A percentile compares a stretch with the other conserved stretches of the same genome.
Evolutionary conservation across 2,329 filamentous ascomycete genomes (phyloP).

Genomic region (Cladosporium oxysporum): DNA sequence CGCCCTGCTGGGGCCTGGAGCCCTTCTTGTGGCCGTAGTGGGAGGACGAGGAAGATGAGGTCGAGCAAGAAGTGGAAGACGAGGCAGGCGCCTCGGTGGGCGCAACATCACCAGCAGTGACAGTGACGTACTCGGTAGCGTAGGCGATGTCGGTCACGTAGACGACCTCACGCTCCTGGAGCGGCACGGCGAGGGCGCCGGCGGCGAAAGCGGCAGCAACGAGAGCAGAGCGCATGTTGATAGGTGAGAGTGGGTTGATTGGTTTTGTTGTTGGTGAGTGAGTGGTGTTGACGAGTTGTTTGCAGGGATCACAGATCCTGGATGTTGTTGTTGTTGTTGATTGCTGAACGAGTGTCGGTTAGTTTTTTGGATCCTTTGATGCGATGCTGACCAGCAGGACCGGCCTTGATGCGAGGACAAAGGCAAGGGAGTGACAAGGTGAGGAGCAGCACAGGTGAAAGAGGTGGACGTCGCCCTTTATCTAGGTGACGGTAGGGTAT

Average conservation of each 20-base stretch:
- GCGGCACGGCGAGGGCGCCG: slow-evolving; percentile 39
- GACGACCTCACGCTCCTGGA: slow-evolving; percentile 32
- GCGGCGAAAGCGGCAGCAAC: slow-evolving; percentile 40
- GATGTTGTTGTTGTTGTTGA: slow-evolving; percentile 12
- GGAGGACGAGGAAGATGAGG: slow-evolving; percentile 6
- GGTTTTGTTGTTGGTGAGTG: slow-evolving; percentile 21
- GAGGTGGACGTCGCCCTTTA: slow-evolving; percentile 14
- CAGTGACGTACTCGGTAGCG: slow-evolving; percentile 39
- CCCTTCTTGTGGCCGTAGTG: slow-evolving; percentile 29
- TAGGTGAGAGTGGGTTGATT: slow-evolving; percentile 26
- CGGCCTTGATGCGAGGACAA: slow-evolving; percentile 15
- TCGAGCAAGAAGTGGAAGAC: not conserved
- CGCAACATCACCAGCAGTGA: slow-evolving; percentile 32
- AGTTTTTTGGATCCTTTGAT: not conserved
- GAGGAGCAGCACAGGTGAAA: not conserved
- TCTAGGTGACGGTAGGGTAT: slow-evolving; percentile 16
- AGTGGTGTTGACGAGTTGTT: slow-evolving; percentile 17
- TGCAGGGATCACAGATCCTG: slow-evolving; percentile 27
- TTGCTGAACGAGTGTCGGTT: slow-evolving; percentile 16
- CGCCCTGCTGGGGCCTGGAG: not conserved
- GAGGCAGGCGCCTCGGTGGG: slow-evolving; percentile 24
- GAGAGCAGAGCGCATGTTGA: slow-evolving; percentile 39
- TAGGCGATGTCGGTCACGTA: slow-evolving; percentile 35
- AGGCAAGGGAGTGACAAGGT: slow-evolving; percentile 17
- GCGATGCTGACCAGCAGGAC: slow-evolving; percentile 22